Percentiles rank a stretch among this genome's conserved stretches.
Conservation (phyloP, 2,329 filamentous ascomycete genomes). For the Pezicula neosporulosa region DNA sequence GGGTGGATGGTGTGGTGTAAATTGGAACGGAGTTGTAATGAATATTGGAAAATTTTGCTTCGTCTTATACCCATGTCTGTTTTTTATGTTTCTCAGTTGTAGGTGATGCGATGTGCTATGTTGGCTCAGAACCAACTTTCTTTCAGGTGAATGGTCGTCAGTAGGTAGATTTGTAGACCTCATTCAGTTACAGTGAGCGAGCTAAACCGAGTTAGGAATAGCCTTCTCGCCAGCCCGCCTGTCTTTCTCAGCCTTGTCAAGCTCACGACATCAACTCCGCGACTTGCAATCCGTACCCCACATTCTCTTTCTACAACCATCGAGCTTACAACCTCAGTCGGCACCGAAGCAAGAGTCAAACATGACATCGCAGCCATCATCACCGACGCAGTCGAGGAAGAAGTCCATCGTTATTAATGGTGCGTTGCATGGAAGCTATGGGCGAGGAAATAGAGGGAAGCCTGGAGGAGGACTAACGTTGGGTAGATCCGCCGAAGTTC, state of each 20-base stretch:
- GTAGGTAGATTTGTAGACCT: too few relatives aligned
- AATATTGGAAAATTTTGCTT: too few relatives aligned
- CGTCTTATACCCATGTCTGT: too few relatives aligned
- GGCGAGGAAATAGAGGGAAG: slow-evolving; percentile 4
- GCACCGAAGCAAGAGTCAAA: slow-evolving; percentile 4
- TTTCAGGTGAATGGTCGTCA: too few relatives aligned
- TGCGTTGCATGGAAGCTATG: slow-evolving; percentile 2
- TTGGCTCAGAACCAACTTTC: too few relatives aligned
- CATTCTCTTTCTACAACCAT: not conserved
- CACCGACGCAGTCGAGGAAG: slow-evolving; percentile 16
- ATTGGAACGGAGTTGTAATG: too few relatives aligned
- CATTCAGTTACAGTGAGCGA: too few relatives aligned
- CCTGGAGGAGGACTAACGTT: slow-evolving; percentile 5
- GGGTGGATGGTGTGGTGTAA: too few relatives aligned
- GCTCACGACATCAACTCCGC: not conserved
- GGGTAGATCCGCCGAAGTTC: slow-evolving; percentile 64
- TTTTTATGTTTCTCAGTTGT: too few relatives aligned
- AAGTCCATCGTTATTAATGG: slow-evolving; percentile 16
- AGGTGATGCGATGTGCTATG: too few relatives aligned
- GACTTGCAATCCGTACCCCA: not conserved
- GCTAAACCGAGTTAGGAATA: not conserved
- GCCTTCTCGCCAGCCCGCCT: not conserved
- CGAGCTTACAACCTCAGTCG: not conserved
- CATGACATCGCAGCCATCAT: slow-evolving; percentile 15
- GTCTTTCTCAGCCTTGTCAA: not conserved